Base-by-base conservation (phyloP, 495 filamentous ascomycete species). In the Tuber umbilicatum region DNA sequence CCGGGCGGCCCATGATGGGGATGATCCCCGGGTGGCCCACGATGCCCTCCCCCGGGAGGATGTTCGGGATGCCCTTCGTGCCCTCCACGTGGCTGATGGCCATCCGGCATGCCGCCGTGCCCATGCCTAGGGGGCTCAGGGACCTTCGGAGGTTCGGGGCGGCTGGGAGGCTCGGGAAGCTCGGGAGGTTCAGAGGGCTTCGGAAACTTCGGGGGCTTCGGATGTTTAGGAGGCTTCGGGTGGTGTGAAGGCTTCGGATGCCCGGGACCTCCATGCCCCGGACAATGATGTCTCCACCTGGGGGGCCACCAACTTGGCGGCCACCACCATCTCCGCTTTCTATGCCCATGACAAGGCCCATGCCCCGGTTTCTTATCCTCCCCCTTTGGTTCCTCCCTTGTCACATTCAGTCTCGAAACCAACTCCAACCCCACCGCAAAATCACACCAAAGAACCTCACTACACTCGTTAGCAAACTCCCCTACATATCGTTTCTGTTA, bases 401-500 rank as follows among this genome's bases (percentile, higher is more conserved):
- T 85, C n/a, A 84, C 80, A 75, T 85, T 85, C 47, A 85, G 47
- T 45, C 83, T 81, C 21, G 81, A 83, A 31, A 85, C 78, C 72
- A 85, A 72, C 64, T 81, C 75, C 39, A 84, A 68, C 17, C 79
- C 78, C 55, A 81, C 82, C 23, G 68, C 42, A 21, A 71, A 75
- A 72, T 75, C 73, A 23, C 73, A 75, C 73, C 73, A 75, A 14
- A 75, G 39, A n/a, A 75, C n/a, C 39, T 77, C 73, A 40, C 55
- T 75, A 37, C 16, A 40, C 21, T 39, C n/a, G 37, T 39, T 21
- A 27, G 40, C 60, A 38, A 73, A 72, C 76, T 70, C 39, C 39
- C 17, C 17, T 21, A 70, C n/a, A 17, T 21, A 19, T n/a, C n/a
- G n/a, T 19, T 17, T 74, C 64, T 23, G 47, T 5, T 19, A 47